A percentile compares a stretch with the other conserved stretches of the same genome.
Conservation (phyloP, 2,329 filamentous ascomycete species). For the Ophiostoma novo-ulmi region DNA sequence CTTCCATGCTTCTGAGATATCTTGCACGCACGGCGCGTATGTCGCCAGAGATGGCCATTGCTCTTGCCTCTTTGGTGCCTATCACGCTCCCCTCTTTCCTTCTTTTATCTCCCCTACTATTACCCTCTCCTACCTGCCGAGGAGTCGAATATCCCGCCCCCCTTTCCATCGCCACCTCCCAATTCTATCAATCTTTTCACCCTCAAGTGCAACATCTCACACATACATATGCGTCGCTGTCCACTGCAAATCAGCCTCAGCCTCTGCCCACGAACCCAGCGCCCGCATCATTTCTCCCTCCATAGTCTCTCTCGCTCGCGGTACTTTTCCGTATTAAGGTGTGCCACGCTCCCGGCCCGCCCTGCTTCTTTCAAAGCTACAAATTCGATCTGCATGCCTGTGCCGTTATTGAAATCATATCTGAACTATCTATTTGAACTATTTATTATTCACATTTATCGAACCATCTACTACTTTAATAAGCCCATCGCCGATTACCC, state of each 20-base stretch:
- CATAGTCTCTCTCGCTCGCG: not conserved
- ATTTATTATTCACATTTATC: not conserved
- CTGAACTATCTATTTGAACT: not conserved
- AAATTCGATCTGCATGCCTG: not conserved
- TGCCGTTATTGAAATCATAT: not conserved
- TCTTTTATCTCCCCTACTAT: not conserved
- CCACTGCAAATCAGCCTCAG: not conserved
- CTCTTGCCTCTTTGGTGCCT: conserved; percentile 4
- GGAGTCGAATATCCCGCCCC: too few species aligned
- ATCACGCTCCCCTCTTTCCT: not conserved
- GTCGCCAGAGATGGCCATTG: not conserved
- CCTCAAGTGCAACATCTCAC: not conserved
- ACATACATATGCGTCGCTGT: not conserved
- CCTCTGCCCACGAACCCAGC: not conserved
- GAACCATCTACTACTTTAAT: not conserved
- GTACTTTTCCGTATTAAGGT: not conserved
- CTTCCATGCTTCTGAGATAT: not conserved
- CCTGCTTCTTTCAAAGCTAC: not conserved
- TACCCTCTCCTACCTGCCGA: too few species aligned
- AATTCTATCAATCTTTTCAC: not conserved
- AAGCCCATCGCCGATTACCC: not conserved
- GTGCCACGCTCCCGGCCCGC: not conserved
- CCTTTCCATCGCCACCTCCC: not conserved
- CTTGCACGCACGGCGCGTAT: conserved; percentile 4
- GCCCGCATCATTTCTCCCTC: not conserved